Evolutionary conservation across 148 eudicot species (phyloP).

Genomic region (Pharnaceum exiguum): DNA sequence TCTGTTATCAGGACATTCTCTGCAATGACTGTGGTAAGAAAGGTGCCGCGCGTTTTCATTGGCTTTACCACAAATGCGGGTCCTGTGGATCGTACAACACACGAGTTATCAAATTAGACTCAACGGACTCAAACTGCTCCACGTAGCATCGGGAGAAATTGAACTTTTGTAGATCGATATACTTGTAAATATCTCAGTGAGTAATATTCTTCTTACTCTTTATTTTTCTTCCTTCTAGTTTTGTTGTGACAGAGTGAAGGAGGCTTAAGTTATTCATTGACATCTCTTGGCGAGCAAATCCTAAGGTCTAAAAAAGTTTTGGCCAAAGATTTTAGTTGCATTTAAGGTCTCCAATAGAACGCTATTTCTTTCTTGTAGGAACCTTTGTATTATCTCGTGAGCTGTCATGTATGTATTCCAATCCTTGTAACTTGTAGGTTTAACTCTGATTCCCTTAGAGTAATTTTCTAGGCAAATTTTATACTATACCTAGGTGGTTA

Average conservation of each 20-base stretch:
- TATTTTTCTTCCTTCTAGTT: not conserved
- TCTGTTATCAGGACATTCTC: constrained; percentile 59
- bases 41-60: constrained; percentile 80
- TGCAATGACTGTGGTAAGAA: constrained; percentile 92
- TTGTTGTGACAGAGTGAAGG: not conserved
- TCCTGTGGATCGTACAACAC: constrained; percentile 93
- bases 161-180: constrained; percentile 1
- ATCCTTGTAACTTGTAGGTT: no score
- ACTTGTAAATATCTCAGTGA: constrained; percentile 20
- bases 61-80: constrained; percentile 97
- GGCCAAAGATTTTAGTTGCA: not conserved
- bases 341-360: no score
- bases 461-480: no score
- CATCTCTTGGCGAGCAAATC: not conserved
- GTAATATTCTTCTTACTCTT: not conserved
- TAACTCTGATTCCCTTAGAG: no score
- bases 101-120: constrained; percentile 65
- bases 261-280: not conserved
- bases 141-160: constrained; percentile 13
- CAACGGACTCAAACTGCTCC: constrained; percentile 35
- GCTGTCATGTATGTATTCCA: no score
- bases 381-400: no score
- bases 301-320: constrained; percentile 15
- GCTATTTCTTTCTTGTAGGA: no score
- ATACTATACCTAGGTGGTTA: no score